Conservation (phyloP, 176 grass and related monocot species). For the Musa beccarii region DNA sequence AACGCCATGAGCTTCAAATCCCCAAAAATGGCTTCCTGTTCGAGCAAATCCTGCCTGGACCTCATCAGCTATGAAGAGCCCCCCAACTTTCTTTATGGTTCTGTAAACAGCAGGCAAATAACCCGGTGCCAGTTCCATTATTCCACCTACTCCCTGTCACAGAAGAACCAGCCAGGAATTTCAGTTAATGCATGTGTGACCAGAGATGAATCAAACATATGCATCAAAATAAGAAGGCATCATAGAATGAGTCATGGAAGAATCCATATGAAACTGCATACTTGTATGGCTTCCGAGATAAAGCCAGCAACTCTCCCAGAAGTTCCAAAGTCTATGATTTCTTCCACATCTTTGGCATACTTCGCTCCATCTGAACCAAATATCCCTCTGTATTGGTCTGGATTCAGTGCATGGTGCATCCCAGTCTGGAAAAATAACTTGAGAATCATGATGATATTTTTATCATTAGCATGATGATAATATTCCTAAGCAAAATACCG, state of each 20-base stretch:
- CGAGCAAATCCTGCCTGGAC: conserved; percentile 71
- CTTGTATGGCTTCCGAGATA: conserved; percentile 93
- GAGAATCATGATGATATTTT: no score
- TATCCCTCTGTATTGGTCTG: conserved; percentile 72
- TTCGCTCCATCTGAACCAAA: conserved; percentile 79
- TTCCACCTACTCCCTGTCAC: conserved; percentile 72
- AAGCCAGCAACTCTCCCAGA: conserved; percentile 65
- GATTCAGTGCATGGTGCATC: conserved; percentile 83
- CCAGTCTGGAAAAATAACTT: conserved; percentile 35
- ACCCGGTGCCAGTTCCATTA: conserved; percentile 78
- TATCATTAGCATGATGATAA: no score
- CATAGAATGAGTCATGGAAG: no score
- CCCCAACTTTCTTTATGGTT: conserved; percentile 64
- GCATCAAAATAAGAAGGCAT: not conserved
- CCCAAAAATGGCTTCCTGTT: conserved; percentile 34
- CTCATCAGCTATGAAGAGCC: conserved; percentile 74
- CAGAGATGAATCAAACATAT: not conserved
- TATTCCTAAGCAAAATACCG: no score
- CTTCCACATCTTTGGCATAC: conserved; percentile 77
- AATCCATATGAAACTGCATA: conserved; percentile 9
- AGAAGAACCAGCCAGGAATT: not conserved
- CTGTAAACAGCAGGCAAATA: conserved; percentile 66
- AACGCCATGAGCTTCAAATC: conserved; percentile 38
- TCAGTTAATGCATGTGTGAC: not conserved
- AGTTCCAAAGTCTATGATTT: conserved; percentile 87